Conservation (phyloP, 176 grass and related monocot genomes). For the Triticum dicoccoides region DNA sequence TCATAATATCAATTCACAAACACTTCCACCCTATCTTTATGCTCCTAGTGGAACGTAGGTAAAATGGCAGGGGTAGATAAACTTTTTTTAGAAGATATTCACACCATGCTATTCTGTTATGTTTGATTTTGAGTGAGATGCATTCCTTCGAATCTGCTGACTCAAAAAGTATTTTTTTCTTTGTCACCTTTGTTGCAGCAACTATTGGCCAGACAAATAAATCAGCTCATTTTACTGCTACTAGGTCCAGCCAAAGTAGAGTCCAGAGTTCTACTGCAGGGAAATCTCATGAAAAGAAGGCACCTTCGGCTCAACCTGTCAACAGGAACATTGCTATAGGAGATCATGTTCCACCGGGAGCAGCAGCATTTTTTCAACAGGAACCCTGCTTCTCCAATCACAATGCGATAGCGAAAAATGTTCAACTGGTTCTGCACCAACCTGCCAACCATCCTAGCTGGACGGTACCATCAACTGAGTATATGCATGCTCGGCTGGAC, state of each 20-base stretch:
- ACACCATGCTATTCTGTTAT: neutral
- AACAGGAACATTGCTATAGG: conserved; percentile 31
- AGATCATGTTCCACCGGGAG: conserved; percentile 41
- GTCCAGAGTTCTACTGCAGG: conserved; percentile 18
- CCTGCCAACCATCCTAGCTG: conserved; percentile 42
- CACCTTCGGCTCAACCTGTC: conserved; percentile 19
- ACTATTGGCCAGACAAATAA: conserved; percentile 39
- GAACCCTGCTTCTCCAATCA: conserved; percentile 45
- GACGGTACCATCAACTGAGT: conserved; percentile 60
- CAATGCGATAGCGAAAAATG: conserved; percentile 46
- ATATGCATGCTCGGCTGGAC: conserved; percentile 53
- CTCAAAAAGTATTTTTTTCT: conserved; percentile 10
- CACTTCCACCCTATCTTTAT: neutral
- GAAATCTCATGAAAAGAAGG: conserved; percentile 39
- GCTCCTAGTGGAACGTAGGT: too few species aligned
- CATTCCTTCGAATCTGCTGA: conserved; percentile 20
- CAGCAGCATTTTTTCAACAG: conserved; percentile 30
- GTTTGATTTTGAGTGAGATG: neutral
- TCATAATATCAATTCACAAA: neutral
- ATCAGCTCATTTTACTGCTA: conserved; percentile 26
- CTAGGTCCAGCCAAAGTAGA: conserved; percentile 19
- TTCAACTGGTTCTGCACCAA: conserved; percentile 41
- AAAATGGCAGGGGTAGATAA: neutral
- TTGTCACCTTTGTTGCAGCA: conserved; percentile 28
- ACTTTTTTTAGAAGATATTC: neutral